phyloP scores from a whole-genome alignment of 352 stramenopile species.

The Nothophytophthora sp. region DNA sequence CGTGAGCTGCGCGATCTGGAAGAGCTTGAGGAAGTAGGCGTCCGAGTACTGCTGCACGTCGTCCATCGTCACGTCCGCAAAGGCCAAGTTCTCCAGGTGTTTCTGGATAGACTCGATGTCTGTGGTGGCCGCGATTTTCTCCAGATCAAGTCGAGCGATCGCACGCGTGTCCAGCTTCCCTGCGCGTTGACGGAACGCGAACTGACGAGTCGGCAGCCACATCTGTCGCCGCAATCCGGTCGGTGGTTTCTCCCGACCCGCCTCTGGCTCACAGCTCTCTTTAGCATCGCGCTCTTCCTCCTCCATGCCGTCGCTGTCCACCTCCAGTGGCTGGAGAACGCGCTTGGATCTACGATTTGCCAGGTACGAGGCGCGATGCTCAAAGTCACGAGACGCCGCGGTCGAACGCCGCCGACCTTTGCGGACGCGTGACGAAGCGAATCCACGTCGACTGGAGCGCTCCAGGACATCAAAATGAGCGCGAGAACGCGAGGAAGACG shows the following conservation, averaged over 20 bases:
- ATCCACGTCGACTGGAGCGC: constrained; percentile 1
- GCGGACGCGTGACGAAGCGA: background rate
- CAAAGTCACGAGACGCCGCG: constrained; percentile 15
- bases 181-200: constrained; percentile 71
- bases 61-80: constrained; percentile 80
- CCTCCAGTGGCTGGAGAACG: background rate
- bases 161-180: constrained; percentile 76
- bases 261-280: background rate
- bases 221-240: constrained; percentile 37
- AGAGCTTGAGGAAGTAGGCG: constrained; percentile 85
- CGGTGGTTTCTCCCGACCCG: constrained; percentile 16
- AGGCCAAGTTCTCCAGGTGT: constrained; percentile 80
- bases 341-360: constrained; percentile 16
- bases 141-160: constrained; percentile 68
- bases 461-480: background rate
- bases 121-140: constrained; percentile 73
- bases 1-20: constrained; percentile 83
- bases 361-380: constrained; percentile 28
- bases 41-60: constrained; percentile 87
- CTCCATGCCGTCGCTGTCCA: constrained; percentile 6
- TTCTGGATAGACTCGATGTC: constrained; percentile 77
- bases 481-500: constrained; percentile 1
- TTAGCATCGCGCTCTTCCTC: background rate
- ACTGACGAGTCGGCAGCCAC: constrained; percentile 72
- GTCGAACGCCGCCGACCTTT: constrained; percentile 10